A percentile compares a stretch with the other conserved stretches of the same genome.
phyloP scores from a whole-genome alignment of 495 filamentous ascomycete genomes.

The Neurospora tetraspora region DNA sequence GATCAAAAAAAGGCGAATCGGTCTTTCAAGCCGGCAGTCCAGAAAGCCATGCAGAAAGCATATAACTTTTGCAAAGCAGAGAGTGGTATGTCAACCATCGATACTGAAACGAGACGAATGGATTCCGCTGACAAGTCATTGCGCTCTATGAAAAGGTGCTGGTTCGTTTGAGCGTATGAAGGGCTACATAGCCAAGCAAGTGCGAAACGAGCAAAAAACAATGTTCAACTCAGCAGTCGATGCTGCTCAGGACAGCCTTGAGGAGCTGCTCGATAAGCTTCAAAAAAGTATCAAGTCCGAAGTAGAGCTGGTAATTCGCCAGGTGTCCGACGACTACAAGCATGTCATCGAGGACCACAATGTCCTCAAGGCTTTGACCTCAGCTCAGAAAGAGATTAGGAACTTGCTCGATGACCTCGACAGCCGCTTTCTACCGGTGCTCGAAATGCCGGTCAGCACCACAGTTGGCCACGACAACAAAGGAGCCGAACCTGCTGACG shows the following conservation, averaged over 20 bases:
- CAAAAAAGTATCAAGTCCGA: not conserved
- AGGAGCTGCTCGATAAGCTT: constrained; percentile 21
- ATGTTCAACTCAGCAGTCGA: constrained; percentile 39
- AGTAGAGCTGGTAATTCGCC: not conserved
- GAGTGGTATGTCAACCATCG: constrained; percentile 22
- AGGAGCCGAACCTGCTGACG: not conserved
- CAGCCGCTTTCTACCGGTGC: not conserved
- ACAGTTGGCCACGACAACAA: not conserved
- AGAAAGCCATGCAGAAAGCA: constrained; percentile 26
- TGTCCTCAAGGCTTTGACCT: constrained; percentile 2
- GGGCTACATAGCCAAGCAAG: constrained; percentile 30
- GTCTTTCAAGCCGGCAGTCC: constrained; percentile 38
- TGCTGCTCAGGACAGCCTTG: constrained; percentile 24
- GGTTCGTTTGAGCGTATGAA: constrained; percentile 44
- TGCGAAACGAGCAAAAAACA: constrained; percentile 21
- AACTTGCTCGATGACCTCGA: constrained; percentile 2
- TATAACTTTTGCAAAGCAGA: constrained; percentile 37
- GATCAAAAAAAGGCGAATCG: constrained; percentile 45
- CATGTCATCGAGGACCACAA: constrained; percentile 18
- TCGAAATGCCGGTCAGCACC: not conserved
- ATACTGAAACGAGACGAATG: not conserved
- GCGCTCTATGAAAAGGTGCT: constrained; percentile 14
- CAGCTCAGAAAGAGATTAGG: not conserved
- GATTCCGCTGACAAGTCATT: not conserved
- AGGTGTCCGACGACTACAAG: constrained; percentile 28